Evolutionary conservation across 2,329 filamentous ascomycete genomes (phyloP).

Genomic region (Penicillium vulpinum): DNA sequence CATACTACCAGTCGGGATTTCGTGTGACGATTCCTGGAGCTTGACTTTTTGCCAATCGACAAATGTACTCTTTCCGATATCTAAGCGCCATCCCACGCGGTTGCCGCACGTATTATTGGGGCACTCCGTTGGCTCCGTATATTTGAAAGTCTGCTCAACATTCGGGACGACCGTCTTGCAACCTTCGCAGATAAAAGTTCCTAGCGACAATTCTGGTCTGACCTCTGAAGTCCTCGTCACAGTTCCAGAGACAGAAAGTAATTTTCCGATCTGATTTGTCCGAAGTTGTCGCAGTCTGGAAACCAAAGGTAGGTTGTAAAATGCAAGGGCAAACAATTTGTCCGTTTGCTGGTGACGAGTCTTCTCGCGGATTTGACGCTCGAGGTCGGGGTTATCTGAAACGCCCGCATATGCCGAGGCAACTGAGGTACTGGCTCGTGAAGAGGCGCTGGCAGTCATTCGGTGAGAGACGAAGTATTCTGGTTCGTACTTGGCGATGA

Average conservation of each 20-base stretch:
- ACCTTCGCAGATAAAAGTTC: conserved; percentile 86
- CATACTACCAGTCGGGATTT: conserved; percentile 98
- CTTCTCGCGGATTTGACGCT: conserved; percentile 61
- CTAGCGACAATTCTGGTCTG: conserved; percentile 85
- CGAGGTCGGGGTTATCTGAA: conserved; percentile 58
- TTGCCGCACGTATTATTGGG: conserved; percentile 87
- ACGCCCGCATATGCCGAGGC: conserved; percentile 61
- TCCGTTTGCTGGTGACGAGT: conserved; percentile 94
- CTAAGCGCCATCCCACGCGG: conserved; percentile 89
- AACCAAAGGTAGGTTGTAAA: conserved; percentile 88
- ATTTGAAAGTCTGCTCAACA: conserved; percentile 95
- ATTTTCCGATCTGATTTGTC: conserved; percentile 84
- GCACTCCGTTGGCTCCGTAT: conserved; percentile 94
- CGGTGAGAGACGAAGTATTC: conserved; percentile 91
- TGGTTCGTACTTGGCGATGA: conserved; percentile 92
- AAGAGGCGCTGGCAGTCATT: conserved; percentile 71
- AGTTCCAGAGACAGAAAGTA: conserved; percentile 94
- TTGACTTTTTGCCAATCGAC: conserved; percentile 99
- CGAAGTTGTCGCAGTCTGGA: conserved; percentile 82
- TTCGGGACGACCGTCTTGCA: conserved; percentile 84
- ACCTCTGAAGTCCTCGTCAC: conserved; percentile 97
- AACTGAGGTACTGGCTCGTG: conserved; percentile 66
- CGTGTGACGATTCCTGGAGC: conserved; percentile 96
- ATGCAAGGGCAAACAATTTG: conserved; percentile 89
- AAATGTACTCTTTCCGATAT: conserved; percentile 95